Conservation (phyloP, 805 yeast species). For the Candida dajiaensis region DNA sequence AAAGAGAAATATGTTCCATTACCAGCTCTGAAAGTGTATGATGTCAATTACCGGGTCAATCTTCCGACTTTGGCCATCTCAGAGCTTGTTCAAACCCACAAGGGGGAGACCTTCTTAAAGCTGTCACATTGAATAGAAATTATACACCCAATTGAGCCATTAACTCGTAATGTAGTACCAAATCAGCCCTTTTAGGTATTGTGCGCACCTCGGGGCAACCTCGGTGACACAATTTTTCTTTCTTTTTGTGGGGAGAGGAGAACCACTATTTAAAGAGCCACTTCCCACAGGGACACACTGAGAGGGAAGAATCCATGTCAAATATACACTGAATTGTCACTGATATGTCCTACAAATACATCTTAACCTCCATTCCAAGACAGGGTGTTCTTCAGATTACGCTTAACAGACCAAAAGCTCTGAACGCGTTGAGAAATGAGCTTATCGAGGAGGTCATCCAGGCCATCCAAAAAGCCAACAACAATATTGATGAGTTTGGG, state of each 20-base stretch:
- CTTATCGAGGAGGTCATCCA: constrained; percentile 17
- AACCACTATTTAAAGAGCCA: neutral
- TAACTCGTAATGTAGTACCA: too few relatives aligned
- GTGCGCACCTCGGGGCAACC: neutral
- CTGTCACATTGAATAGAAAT: neutral
- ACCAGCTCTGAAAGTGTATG: constrained; percentile 63
- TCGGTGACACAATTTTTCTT: neutral
- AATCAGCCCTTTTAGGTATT: neutral
- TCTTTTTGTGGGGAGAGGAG: neutral
- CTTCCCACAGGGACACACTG: neutral
- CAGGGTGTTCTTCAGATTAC: constrained; percentile 21
- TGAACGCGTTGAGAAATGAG: constrained; percentile 19
- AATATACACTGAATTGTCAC: too few relatives aligned
- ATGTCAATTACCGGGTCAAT: constrained; percentile 59
- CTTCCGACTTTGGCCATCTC: constrained; percentile 45
- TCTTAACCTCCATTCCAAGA: constrained; percentile 16
- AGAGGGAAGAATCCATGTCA: too few relatives aligned
- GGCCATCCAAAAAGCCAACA: constrained; percentile 18
- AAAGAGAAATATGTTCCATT: constrained; percentile 28
- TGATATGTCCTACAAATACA: constrained; percentile 16
- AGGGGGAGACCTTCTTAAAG: constrained; percentile 21
- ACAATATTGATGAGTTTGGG: constrained; percentile 30
- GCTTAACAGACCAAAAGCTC: constrained; percentile 24
- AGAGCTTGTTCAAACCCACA: constrained; percentile 22
- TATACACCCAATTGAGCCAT: too few relatives aligned